Percentiles rank a stretch among this genome's conserved stretches.
These are phyloP conservation scores for Hyaloscypha hepaticicola DNA, from an alignment of 495 filamentous ascomycete genomes.

Conservation along the genomic window DNA sequence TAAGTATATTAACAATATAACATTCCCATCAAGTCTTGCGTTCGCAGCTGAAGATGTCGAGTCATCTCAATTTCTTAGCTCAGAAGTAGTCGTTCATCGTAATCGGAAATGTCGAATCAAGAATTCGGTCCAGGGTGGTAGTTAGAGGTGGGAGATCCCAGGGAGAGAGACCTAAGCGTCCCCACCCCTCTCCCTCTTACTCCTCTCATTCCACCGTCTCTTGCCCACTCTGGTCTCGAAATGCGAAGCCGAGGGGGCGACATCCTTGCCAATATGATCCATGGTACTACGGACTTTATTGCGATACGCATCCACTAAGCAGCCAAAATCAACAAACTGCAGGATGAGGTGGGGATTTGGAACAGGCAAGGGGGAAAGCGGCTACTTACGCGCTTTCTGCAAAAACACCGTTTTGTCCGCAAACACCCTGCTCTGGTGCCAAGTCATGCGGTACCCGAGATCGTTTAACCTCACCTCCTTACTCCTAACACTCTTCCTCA, in stretches of 20 bases:
- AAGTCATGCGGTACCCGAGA: slow-evolving; percentile 90
- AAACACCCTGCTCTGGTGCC: slow-evolving; percentile 89
- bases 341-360: background rate
- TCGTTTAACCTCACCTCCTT: slow-evolving; percentile 90
- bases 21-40: too few relatives aligned
- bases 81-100: too few relatives aligned
- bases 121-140: too few relatives aligned
- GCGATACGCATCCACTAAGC: slow-evolving; percentile 95
- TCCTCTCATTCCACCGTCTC: slow-evolving; percentile 74
- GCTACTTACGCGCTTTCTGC: slow-evolving; percentile 82
- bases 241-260: slow-evolving; percentile 69
- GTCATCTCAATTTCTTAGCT: too few relatives aligned
- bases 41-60: too few relatives aligned
- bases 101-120: too few relatives aligned
- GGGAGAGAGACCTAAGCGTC: background rate
- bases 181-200: slow-evolving; percentile 24
- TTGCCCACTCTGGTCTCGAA: slow-evolving; percentile 91
- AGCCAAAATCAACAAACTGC: too few relatives aligned
- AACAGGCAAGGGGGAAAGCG: background rate
- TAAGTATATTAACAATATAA: too few relatives aligned
- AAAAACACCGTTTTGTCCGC: slow-evolving; percentile 81
- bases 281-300: slow-evolving; percentile 88
- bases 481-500: slow-evolving; percentile 61
- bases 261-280: slow-evolving; percentile 69
- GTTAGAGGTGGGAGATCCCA: too few relatives aligned